phyloP scores from a whole-genome alignment of 371 early-diverging fungal species.

The Mortierella sp. region DNA sequence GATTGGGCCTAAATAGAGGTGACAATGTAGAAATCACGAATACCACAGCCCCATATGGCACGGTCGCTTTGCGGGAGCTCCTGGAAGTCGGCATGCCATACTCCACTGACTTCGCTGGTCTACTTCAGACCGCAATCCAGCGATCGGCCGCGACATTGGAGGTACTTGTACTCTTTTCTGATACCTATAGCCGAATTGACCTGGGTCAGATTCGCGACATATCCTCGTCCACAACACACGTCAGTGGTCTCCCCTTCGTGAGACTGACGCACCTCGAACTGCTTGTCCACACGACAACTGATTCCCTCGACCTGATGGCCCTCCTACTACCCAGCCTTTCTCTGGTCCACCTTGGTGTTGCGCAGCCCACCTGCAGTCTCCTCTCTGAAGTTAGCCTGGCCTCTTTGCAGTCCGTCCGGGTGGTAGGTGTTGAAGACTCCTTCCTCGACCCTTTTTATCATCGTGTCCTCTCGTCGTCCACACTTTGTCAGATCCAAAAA shows the following conservation, averaged over 20 bases:
- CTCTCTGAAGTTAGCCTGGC: neutral
- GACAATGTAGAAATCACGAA: neutral
- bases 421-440: neutral
- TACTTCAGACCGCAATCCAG: neutral
- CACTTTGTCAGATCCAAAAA: neutral
- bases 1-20: no score
- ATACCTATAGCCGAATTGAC: neutral
- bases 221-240: neutral
- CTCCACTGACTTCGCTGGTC: neutral
- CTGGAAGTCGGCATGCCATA: neutral
- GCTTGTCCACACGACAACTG: neutral
- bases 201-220: neutral
- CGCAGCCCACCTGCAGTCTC: fast-evolving
- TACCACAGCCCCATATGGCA: neutral
- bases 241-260: neutral
- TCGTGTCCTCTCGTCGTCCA: neutral
- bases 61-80: neutral
- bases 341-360: neutral
- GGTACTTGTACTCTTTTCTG: neutral
- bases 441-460: neutral
- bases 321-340: neutral
- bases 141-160: neutral
- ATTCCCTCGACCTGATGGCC: neutral
- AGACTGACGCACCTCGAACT: neutral
- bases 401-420: neutral